These are phyloP conservation scores for Candida dubliniensis DNA, from an alignment of 1,139 yeast species.

Conservation along the genomic window DNA sequence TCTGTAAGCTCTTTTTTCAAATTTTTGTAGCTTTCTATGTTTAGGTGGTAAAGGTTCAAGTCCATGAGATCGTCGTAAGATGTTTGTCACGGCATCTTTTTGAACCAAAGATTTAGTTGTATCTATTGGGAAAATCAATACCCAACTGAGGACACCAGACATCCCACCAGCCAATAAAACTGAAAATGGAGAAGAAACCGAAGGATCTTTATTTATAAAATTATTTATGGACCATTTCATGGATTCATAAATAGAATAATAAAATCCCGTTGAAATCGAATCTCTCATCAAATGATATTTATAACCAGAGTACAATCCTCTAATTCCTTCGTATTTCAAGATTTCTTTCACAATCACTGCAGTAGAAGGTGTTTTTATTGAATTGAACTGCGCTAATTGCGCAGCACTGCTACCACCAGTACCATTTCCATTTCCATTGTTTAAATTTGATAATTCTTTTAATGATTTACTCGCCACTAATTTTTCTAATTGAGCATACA, in stretches of 20 bases:
- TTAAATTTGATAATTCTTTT: conserved; percentile 16
- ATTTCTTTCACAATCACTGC: conserved; percentile 50
- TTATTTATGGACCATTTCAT: conserved; percentile 50
- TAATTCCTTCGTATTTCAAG: conserved; percentile 54
- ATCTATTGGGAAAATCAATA: conserved; percentile 74
- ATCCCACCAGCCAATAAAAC: conserved; percentile 69
- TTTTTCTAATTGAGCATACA: conserved; percentile 71
- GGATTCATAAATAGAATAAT: conserved; percentile 75
- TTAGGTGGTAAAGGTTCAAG: conserved; percentile 33
- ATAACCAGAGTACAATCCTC: conserved; percentile 73
- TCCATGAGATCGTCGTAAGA: conserved; percentile 53
- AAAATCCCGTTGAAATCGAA: conserved; percentile 68
- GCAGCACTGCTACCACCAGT: background rate
- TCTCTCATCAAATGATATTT: conserved; percentile 68
- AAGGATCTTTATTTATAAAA: conserved; percentile 31
- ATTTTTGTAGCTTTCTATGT: conserved; percentile 31
- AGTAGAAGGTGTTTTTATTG: conserved; percentile 22
- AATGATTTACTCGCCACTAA: conserved; percentile 36
- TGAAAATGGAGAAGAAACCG: conserved; percentile 33
- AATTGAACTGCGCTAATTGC: conserved; percentile 13
- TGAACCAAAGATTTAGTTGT: conserved; percentile 75
- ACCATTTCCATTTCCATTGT: conserved; percentile 6
- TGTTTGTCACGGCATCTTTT: conserved; percentile 67
- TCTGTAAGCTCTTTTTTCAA: conserved; percentile 58
- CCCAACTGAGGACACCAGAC: conserved; percentile 76